Base-by-base conservation (phyloP, 495 filamentous ascomycete genomes). In the Schizothecium vesticola region DNA sequence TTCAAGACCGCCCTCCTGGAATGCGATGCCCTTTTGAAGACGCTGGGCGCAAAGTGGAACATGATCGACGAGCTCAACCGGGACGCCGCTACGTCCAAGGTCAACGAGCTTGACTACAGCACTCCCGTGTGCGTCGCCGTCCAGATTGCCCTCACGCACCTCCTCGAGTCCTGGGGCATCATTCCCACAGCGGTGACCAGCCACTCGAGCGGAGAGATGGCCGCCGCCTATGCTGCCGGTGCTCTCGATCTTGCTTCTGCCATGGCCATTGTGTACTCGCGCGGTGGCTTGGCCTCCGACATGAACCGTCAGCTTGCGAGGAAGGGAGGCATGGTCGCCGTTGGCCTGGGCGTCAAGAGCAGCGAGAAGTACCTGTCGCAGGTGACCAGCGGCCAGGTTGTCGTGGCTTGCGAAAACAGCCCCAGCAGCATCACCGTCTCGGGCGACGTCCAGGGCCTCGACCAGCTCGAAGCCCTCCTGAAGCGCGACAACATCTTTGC, bases 191-290 rank as follows among this genome's bases (percentile, higher is more conserved):
- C 81, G 11, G 86, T 86, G 0, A 79, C 86, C 1, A 86, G 88
- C 13, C 88, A 90, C 69, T 89, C 87, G 3, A 86, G 84, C 61
- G 88, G 88, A n/a, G 88, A 90, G 71, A 89, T 90, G 69, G 83
- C 80, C 0, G 85, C 85, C 6, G 83, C 84, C 0, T 85, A 82
- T 63, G 75, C 81, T 16, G 77, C 77, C 26, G 83, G 84, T 0
- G 77, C 77, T 13, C 66, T 86, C 0, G 73, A 75, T 16, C 75
- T 81, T 11, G 59, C 76, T 19, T 80, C 79, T 0, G 81, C 80
- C 3, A 84, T 86, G 82, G 70, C 79, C 16, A 73, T 87, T 1
- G 81, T 84, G 3, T 76, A 78, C 76, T 68, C 80, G 61, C 73
- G 78, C 8, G 73, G 81, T 19, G 68, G 69, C 0, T 22, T 71